Evolutionary conservation across 805 yeast species (phyloP), one percentile per base, ranked within the genome.

Genomic region (Wickerhamiella sergipiensis): DNA sequence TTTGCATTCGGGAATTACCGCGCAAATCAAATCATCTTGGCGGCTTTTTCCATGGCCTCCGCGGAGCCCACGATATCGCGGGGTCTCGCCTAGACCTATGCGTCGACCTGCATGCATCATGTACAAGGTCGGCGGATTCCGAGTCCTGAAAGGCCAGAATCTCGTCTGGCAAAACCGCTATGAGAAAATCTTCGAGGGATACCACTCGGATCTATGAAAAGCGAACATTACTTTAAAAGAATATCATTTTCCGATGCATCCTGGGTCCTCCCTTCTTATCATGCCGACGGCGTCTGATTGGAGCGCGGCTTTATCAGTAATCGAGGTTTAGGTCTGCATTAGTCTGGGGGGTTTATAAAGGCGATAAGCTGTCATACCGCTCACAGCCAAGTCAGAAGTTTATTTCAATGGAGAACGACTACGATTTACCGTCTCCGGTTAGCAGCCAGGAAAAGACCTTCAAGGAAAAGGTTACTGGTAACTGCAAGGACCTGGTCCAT

Each of bases 401-500:
- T n/a, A 10, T 18, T 6, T 17, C 40, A 6, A 36, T 36, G 40
- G 40, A 36, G 19, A 13, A 13, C 40, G 40, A 36, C 19, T 36
- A 36, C 40, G 40, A 36, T 15, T 13, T 43, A n/a, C 46, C 46
- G 36, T 42, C 31, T 6, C 40, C 45, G 9, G 49, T 43, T 4
- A 43, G 36, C n/a, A 15, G 9, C 19, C 46, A 43, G 10, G 19
- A 22, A 6, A 43, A 43, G 46, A 12, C 33, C 7, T 43, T 22
- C 18, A n/a, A n/a, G 29, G 29, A 43, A 17, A 12, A 8, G 29
- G 29, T 15, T 3, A 23, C n/a, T 13, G 31, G 15, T 15, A 24
- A 7, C 19, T 5, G 9, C 19, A 15, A 22, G 4, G 47, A 38
- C 1, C 1, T 61, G 12, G 47, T 52, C 40, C 44, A 49, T 9